Evolutionary conservation across 2,329 filamentous ascomycete genomes (phyloP), one percentile per base, ranked within the genome.

Genomic region (Monilinia vaccinii-corymbosi): DNA sequence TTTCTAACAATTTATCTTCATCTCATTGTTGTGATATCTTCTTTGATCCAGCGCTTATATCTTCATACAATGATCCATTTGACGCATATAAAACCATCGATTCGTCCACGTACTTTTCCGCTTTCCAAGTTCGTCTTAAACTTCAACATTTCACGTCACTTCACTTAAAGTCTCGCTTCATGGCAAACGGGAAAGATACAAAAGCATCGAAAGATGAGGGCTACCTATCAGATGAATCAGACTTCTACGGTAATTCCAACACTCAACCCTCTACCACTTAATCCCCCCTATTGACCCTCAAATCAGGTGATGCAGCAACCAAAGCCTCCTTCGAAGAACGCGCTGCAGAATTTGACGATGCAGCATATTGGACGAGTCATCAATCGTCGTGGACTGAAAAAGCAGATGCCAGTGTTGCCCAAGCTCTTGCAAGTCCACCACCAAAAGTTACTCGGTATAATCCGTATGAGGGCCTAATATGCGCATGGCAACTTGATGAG

Each of bases 401-500:
- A 1, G 74, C 73, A 21, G 52, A 71, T 47, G 52, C 63, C 14
- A 68, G 70, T 36, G 40, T 67, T n/a, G 36, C 53, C 21, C 45
- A 62, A 31, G 56, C 64, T 18, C 51, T 58, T 11, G 52, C 64
- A 23, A 58, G 63, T 23, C 56, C 58, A 11, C 25, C 36, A n/a
- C 23, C 31, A 36, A 45, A 42, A 34, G 48, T 61, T 9, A 63
- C 56, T 32, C 60, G 81, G 2, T 78, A 83, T 73, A 88, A 89
- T 68, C 78, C 79, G 1, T 84, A 84, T 65, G 77, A 82, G 60
- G 82, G 80, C 38, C 61, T 77, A 1, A 57, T 71, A 0, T 71
- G 68, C 63, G 84, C 81, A 31, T 84, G 86, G 76, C 86, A 87
- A 70, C 76, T 85, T 32, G 75, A 75, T 1, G 88, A 92, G 69